Percentiles rank a stretch among this genome's conserved stretches.
phyloP scores from a whole-genome alignment of 1,284 basidiomycete genomes.

The Pseudozyma hubeiensis region DNA sequence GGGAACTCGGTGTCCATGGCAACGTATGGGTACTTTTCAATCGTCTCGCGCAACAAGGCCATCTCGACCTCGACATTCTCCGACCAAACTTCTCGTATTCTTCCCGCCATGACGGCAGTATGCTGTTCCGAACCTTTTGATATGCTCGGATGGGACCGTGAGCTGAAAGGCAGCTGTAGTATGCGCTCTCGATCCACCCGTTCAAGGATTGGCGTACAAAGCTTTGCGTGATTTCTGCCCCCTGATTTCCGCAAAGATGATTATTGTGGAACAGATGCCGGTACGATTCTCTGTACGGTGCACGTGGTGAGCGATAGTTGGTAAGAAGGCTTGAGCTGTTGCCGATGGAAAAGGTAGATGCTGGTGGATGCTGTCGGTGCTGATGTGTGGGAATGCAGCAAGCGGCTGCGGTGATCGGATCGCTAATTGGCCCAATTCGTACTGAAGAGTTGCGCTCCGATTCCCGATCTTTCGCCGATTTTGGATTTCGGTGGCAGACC shows the following conservation, averaged over 20 bases:
- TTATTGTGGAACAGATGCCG: neutral
- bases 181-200: too few relatives aligned
- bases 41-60: slow-evolving; percentile 82
- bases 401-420: slow-evolving; percentile 33
- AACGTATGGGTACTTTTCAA: slow-evolving; percentile 92
- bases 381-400: neutral
- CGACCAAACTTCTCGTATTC: slow-evolving; percentile 84
- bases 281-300: too few relatives aligned
- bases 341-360: neutral
- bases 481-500: slow-evolving; percentile 4
- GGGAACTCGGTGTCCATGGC: slow-evolving; percentile 99
- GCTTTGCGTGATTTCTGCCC: slow-evolving; percentile 1
- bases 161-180: neutral
- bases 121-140: neutral
- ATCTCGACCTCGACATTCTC: slow-evolving; percentile 93
- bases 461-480: slow-evolving; percentile 12
- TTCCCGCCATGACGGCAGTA: slow-evolving; percentile 54
- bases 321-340: neutral
- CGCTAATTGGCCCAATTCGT: slow-evolving; percentile 11
- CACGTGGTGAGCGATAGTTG: too few relatives aligned
- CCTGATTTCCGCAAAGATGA: neutral
- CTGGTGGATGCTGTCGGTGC: slow-evolving; percentile 4
- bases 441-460: slow-evolving; percentile 10
- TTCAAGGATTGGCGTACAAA: too few relatives aligned
- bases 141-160: too few relatives aligned